Evolutionary conservation across 192 early-diverging fungal genomes (phyloP), one percentile per base, ranked within the genome.

Genomic region (Cladochytrium replicatum): DNA sequence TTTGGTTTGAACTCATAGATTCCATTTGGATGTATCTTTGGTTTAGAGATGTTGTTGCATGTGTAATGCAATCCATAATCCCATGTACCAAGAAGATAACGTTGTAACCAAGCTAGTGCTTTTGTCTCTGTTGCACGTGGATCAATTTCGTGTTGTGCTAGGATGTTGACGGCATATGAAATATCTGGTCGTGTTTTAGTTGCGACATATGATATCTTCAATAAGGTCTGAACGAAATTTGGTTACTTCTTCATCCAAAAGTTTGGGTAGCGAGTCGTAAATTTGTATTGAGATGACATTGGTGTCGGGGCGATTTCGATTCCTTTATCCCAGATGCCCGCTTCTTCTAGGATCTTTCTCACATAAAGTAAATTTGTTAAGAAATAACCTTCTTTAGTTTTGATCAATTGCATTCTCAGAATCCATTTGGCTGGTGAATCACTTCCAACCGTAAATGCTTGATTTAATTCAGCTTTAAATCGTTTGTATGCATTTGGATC

Each of bases 41-140:
- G 27, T 32, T 8, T 60, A 60, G 24, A 39, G 48, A 19, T n/a
- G n/a, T n/a, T n/a, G n/a, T n/a, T n/a, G n/a, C n/a, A n/a, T n/a
- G n/a, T n/a, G n/a, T n/a, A n/a, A n/a, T n/a, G n/a, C n/a, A 59
- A 25, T 13, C 57, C 57, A 60, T 32, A 31, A 24, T 59, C 51
- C 9, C 23, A 23, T 25, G 55, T 59, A 1, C 57, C 52, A 11
- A 11, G 7, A 13, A 60, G 21, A 28, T 60, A 60, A 47, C 34
- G 3, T 32, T 54, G 25, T 7, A 57, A 5, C 37, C 39, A 25
- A 7, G 25, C 15, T 4, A 37, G 24, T 0, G 55, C 48, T 6
- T 57, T 7, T 39, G 6, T 37, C 23, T 57, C 46, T 2, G 38
- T 28, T 23, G 21, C 19, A 6, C 50, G 46, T 11, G 15, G 32